Conservation (phyloP, 306 rosid genomes). For the Fragaria iinumae region DNA sequence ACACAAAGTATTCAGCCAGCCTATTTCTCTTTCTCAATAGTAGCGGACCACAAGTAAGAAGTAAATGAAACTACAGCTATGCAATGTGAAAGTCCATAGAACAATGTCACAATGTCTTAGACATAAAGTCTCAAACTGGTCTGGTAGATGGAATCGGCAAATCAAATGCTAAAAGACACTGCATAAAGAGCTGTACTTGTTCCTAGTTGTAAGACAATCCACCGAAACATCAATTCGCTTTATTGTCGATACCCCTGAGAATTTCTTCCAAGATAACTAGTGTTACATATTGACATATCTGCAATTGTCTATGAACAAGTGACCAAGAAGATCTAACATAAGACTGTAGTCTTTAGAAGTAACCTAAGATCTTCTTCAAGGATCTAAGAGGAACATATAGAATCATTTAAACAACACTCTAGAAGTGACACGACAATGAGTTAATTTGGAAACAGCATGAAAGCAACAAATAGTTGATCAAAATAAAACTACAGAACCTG, state of each 20-base stretch:
- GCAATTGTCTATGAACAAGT: not conserved
- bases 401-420: not conserved
- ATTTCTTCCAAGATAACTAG: not conserved
- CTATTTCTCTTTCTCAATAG: not conserved
- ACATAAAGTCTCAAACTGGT: not conserved
- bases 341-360: not conserved
- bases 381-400: not conserved
- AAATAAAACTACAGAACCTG: not conserved
- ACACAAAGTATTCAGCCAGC: not conserved
- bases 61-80: not conserved
- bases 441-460: not conserved
- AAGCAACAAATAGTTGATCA: not conserved
- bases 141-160: not conserved
- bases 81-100: not conserved
- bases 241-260: not conserved
- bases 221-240: not conserved
- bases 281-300: not conserved
- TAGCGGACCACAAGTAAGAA: not conserved
- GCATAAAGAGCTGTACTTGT: not conserved
- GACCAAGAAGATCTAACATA: not conserved
- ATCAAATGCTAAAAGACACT: not conserved
- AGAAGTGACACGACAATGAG: not conserved
- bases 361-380: not conserved
- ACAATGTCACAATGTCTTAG: not conserved
- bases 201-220: not conserved